These are phyloP conservation scores for Russula sp. DNA, from an alignment of 768 basidiomycete species.

Conservation along the genomic window DNA sequence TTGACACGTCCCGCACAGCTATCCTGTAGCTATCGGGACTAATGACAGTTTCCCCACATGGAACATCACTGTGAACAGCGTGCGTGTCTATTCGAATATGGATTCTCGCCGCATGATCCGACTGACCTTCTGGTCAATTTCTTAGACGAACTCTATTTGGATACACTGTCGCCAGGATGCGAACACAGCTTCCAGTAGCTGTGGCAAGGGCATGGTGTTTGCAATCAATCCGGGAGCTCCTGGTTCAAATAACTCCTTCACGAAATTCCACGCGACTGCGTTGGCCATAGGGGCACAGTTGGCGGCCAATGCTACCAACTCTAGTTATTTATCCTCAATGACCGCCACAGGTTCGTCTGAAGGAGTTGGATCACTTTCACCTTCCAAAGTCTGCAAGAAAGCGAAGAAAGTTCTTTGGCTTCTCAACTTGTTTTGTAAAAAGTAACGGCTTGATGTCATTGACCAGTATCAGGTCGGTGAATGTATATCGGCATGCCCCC, in stretches of 20 bases:
- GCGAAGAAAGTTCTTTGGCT: too few relatives aligned
- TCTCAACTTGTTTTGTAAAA: too few relatives aligned
- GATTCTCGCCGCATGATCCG: too few relatives aligned
- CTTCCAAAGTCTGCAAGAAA: too few relatives aligned
- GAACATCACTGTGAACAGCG: constrained; percentile 25
- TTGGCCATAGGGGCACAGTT: neutral
- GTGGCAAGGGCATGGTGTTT: constrained; percentile 27
- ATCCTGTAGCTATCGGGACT: constrained; percentile 21
- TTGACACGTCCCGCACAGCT: constrained; percentile 13
- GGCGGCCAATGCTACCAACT: neutral
- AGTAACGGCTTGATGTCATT: too few relatives aligned
- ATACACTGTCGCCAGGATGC: constrained; percentile 23
- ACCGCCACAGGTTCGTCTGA: too few relatives aligned
- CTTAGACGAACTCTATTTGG: constrained; percentile 23
- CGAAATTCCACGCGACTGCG: neutral
- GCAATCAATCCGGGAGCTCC: constrained; percentile 24
- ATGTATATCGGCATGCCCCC: too few relatives aligned
- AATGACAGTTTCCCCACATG: constrained; percentile 16
- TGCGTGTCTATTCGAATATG: constrained; percentile 1
- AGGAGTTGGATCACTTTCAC: too few relatives aligned
- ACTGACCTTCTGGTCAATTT: neutral
- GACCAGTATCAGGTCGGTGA: too few relatives aligned
- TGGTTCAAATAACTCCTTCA: constrained; percentile 2
- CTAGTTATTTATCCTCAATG: too few relatives aligned
- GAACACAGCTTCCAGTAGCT: constrained; percentile 14